Conservation (phyloP, 768 basidiomycete species). For the Boletus insuetus region DNA sequence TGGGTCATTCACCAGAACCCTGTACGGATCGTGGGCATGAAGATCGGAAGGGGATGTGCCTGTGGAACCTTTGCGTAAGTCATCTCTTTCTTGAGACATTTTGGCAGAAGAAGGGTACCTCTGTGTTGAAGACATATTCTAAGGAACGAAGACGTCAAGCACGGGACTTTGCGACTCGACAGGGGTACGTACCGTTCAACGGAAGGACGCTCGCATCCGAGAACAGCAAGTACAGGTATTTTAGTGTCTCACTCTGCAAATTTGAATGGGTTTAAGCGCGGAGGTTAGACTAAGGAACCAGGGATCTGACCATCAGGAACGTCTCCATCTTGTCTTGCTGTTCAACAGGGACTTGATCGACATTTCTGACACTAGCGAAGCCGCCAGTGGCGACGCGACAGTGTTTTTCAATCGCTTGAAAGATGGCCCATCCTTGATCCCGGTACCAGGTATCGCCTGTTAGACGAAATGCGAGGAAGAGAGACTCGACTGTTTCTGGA, state of each 20-base stretch:
- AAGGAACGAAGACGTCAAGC: conserved; percentile 9
- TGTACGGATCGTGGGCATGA: conserved; percentile 49
- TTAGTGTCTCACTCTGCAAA: conserved; percentile 78
- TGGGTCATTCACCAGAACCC: conserved; percentile 40
- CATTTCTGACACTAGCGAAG: conserved; percentile 80
- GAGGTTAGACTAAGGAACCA: background rate
- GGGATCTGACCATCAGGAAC: conserved; percentile 71
- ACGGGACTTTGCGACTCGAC: background rate
- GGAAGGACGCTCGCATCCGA: conserved; percentile 71
- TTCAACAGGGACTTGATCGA: conserved; percentile 67
- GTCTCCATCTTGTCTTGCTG: conserved; percentile 94
- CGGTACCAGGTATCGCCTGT: conserved; percentile 84
- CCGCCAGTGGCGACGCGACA: conserved; percentile 78
- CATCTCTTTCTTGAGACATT: background rate
- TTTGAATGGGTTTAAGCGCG: background rate
- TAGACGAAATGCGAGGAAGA: conserved; percentile 88
- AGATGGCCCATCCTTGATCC: conserved; percentile 84
- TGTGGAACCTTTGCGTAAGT: conserved; percentile 22
- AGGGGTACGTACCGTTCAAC: conserved; percentile 56
- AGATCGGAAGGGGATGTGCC: conserved; percentile 74
- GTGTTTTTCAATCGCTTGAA: conserved; percentile 83
- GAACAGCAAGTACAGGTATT: conserved; percentile 89
- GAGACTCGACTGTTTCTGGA: conserved; percentile 92
- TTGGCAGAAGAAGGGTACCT: conserved; percentile 45
- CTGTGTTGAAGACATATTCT: conserved; percentile 93